Conservation (phyloP, 805 yeast genomes). For the Lipomyces mesembrius region DNA sequence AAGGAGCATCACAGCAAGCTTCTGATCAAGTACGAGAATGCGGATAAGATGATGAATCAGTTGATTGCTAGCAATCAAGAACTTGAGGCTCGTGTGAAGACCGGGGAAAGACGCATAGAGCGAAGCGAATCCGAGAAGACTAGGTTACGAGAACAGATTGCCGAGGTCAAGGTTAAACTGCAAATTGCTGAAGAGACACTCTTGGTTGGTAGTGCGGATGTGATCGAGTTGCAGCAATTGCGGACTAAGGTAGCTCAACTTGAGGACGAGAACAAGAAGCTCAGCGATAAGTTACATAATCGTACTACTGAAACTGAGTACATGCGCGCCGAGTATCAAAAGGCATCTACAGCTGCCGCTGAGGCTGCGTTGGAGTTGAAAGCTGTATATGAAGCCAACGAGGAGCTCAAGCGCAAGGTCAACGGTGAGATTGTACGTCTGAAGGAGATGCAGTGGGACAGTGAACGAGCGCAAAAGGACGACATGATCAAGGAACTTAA, state of each 20-base stretch:
- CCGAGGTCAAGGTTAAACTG: conserved; percentile 43
- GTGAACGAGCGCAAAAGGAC: conserved; percentile 43
- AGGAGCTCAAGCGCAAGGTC: conserved; percentile 35
- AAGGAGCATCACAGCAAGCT: conserved; percentile 4
- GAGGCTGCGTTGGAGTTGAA: conserved; percentile 43
- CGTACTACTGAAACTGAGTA: conserved; percentile 64
- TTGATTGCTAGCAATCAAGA: conserved; percentile 12
- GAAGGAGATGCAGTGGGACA: conserved; percentile 41
- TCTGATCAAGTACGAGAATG: conserved; percentile 8
- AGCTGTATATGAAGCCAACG: conserved; percentile 40
- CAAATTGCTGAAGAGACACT: conserved; percentile 41
- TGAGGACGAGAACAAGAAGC: conserved; percentile 52
- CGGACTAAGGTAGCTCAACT: conserved; percentile 54
- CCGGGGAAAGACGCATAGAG: conserved; percentile 41
- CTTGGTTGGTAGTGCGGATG: conserved; percentile 39
- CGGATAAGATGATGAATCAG: conserved; percentile 3
- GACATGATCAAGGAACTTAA: conserved; percentile 41
- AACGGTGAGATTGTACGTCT: conserved; percentile 41
- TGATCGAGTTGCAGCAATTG: conserved; percentile 45
- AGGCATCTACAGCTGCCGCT: conserved; percentile 43
- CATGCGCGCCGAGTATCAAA: conserved; percentile 46
- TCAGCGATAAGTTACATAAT: conserved; percentile 53
- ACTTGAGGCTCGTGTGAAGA: conserved; percentile 35
- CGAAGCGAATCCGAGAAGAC: conserved; percentile 36
- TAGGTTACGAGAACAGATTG: conserved; percentile 41